Evolutionary conservation across 106 monocot genomes (phyloP).

Genomic region (Narthecium ossifragum): DNA sequence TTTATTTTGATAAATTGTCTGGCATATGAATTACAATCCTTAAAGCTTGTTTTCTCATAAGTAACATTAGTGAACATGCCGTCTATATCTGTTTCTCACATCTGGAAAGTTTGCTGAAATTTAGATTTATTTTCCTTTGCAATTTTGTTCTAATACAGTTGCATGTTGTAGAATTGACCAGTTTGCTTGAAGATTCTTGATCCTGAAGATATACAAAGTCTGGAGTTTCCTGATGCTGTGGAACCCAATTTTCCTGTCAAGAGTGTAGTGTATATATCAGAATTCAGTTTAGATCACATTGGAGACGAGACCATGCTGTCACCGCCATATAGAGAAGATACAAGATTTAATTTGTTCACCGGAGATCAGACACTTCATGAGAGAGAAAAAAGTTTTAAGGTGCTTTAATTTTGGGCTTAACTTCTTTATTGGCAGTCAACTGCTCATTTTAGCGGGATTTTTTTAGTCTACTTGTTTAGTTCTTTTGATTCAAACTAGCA

Average conservation of each 20-base stretch:
- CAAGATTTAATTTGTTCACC: slow-evolving; percentile 82
- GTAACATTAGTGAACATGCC: neutral
- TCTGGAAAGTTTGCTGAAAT: neutral
- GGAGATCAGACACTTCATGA: slow-evolving; percentile 73
- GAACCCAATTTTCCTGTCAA: slow-evolving; percentile 33
- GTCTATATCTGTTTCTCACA: neutral
- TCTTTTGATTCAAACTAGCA: neutral
- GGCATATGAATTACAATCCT: neutral
- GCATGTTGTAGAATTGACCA: slow-evolving; percentile 12
- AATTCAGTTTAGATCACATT: slow-evolving; percentile 9
- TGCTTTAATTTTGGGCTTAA: slow-evolving; percentile 7
- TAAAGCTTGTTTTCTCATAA: neutral
- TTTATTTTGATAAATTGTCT: neutral
- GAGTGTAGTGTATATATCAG: slow-evolving; percentile 62
- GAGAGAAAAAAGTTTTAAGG: slow-evolving; percentile 92
- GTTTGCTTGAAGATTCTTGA: slow-evolving; percentile 74
- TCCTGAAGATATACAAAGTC: slow-evolving; percentile 46
- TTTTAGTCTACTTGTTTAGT: neutral
- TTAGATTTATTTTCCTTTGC: neutral
- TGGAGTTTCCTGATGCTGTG: slow-evolving; percentile 50
- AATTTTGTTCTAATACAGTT: neutral
- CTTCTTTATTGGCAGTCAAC: neutral
- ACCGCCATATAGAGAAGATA: slow-evolving; percentile 10
- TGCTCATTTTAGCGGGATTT: neutral
- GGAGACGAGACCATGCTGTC: slow-evolving; percentile 23